Conservation (phyloP, 164 flowering plant species). For the Euptelea pleiosperma region DNA sequence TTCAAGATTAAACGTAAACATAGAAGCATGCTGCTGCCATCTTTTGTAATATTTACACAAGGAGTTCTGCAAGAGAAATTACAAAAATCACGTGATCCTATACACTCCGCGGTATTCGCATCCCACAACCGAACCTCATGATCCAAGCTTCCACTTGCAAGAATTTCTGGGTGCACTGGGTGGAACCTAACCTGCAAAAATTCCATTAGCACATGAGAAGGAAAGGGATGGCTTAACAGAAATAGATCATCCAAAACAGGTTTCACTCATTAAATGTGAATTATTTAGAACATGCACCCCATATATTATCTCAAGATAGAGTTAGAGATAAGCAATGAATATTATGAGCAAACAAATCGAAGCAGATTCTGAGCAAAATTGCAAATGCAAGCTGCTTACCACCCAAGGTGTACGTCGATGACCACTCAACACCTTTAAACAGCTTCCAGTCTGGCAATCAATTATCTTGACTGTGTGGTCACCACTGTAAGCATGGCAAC, state of each 20-base stretch:
- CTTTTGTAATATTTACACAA: neutral
- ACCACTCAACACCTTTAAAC: slow-evolving; percentile 88
- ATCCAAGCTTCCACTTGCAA: slow-evolving; percentile 98
- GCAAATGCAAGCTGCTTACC: slow-evolving; percentile 44
- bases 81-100: slow-evolving; percentile 86
- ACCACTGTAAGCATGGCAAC: slow-evolving; percentile 53
- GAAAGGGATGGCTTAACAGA: neutral
- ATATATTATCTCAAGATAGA: neutral
- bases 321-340: neutral
- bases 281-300: neutral
- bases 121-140: slow-evolving; percentile 97
- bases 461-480: slow-evolving; percentile 96
- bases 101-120: slow-evolving; percentile 79
- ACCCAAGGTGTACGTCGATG: slow-evolving; percentile 99
- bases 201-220: slow-evolving; percentile 8
- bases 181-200: slow-evolving; percentile 85
- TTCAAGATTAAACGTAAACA: no score
- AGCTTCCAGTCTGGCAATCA: slow-evolving; percentile 78
- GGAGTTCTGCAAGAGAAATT: slow-evolving; percentile 22
- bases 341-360: neutral
- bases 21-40: neutral
- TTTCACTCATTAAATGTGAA: neutral
- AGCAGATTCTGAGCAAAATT: neutral
- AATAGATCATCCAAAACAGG: neutral
- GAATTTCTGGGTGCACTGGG: slow-evolving; percentile 66